Evolutionary conservation across 73 alveolate species (phyloP).

Genomic region (Paraurostyla sp.): DNA sequence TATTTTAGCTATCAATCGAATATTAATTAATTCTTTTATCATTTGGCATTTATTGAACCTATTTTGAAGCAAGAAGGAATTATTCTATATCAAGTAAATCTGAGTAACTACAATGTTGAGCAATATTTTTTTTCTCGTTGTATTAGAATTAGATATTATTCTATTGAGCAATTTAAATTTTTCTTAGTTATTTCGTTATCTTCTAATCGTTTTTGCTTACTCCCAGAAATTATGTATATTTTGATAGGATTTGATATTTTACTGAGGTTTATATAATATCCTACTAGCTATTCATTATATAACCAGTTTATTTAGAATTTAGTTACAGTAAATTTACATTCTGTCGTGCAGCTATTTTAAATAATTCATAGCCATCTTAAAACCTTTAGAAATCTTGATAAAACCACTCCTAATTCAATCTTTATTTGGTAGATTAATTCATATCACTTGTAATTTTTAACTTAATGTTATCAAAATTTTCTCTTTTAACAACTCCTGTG

Average conservation of each 20-base stretch:
- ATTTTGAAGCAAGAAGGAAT: too few relatives aligned
- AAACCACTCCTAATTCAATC: background rate
- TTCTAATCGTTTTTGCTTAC: background rate
- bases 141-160: too few relatives aligned
- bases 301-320: background rate
- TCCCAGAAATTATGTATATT: background rate
- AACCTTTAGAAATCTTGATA: background rate
- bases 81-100: too few relatives aligned
- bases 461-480: background rate
- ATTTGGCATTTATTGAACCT: too few relatives aligned
- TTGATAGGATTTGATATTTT: background rate
- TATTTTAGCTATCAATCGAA: too few relatives aligned
- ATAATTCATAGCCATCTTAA: background rate
- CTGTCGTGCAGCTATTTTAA: constrained; percentile 12
- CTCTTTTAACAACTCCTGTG: background rate
- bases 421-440: background rate
- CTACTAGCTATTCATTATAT: too few relatives aligned
- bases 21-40: too few relatives aligned
- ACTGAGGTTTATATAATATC: background rate
- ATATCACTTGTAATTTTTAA: background rate
- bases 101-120: too few relatives aligned
- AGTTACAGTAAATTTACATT: background rate
- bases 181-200: too few relatives aligned
- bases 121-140: too few relatives aligned
- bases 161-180: too few relatives aligned